These are phyloP conservation scores for Aspergillus haitiensis DNA, from an alignment of 495 filamentous ascomycete species.

Conservation along the genomic window DNA sequence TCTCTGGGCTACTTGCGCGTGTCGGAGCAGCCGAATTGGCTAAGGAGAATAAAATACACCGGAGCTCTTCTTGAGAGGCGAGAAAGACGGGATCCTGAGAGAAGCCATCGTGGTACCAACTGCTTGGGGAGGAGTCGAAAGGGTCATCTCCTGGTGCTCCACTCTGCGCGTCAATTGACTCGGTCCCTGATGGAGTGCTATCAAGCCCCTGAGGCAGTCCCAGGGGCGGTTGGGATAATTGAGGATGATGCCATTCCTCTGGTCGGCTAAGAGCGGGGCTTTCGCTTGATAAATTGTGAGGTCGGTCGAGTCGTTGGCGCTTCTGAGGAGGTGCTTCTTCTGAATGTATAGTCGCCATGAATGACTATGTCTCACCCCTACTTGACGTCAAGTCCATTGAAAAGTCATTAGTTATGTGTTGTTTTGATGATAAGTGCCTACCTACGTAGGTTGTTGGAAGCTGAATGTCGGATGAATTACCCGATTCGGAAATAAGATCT, in stretches of 20 bases:
- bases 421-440: no score
- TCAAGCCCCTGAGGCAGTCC: constrained; percentile 1
- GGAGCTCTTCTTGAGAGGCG: constrained; percentile 41
- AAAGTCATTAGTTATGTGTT: no score
- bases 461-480: constrained; percentile 15
- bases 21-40: constrained; percentile 39
- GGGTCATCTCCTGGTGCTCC: not conserved
- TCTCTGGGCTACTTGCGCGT: constrained; percentile 26
- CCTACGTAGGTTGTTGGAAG: not conserved
- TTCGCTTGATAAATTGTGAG: not conserved
- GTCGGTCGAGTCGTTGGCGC: constrained; percentile 16
- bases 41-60: constrained; percentile 38
- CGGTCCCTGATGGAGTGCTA: constrained; percentile 10
- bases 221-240: not conserved
- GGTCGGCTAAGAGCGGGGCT: not conserved
- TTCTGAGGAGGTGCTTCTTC: constrained; percentile 18
- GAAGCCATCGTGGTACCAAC: constrained; percentile 39
- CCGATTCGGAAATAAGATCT: not conserved
- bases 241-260: not conserved
- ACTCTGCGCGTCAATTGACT: not conserved
- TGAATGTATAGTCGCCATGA: no score
- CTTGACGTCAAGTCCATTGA: no score
- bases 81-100: constrained; percentile 40
- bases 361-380: not conserved
- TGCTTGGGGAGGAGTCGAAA: constrained; percentile 21